Percentiles rank a stretch among this genome's conserved stretches.
Evolutionary conservation across 495 filamentous ascomycete species (phyloP).

Genomic region (Aspergillus ellipticus): DNA sequence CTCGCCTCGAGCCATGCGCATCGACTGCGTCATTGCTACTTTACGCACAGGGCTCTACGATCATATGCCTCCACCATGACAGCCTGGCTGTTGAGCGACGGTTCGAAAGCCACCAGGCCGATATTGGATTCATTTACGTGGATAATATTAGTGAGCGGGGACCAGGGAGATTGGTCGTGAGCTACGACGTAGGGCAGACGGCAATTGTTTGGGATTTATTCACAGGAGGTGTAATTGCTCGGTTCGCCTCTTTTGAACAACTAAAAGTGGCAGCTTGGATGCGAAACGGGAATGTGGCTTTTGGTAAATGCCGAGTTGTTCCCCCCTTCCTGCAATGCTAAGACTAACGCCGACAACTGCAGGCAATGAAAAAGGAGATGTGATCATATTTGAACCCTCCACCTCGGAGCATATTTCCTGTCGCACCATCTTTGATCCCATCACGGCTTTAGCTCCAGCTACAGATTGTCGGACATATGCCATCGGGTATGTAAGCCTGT

Average conservation of each 20-base stretch:
- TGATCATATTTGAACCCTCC: slow-evolving; percentile 90
- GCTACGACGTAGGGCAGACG: slow-evolving; percentile 86
- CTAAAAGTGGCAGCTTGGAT: slow-evolving; percentile 89
- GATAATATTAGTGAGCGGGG: slow-evolving; percentile 91
- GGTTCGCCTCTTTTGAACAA: slow-evolving; percentile 86
- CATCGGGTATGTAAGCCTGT: slow-evolving; percentile 64
- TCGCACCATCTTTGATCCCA: slow-evolving; percentile 88
- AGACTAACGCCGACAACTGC: slow-evolving; percentile 11
- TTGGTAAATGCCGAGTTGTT: slow-evolving; percentile 53
- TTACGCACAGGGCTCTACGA: slow-evolving; percentile 72
- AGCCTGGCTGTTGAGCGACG: slow-evolving; percentile 83
- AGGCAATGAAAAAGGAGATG: slow-evolving; percentile 88
- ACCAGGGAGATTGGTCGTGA: slow-evolving; percentile 80
- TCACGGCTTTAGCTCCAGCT: slow-evolving; percentile 85
- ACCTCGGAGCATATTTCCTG: slow-evolving; percentile 92
- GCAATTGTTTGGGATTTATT: slow-evolving; percentile 97
- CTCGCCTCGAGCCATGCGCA: slow-evolving; percentile 76
- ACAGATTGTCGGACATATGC: slow-evolving; percentile 96
- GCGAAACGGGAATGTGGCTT: slow-evolving; percentile 95
- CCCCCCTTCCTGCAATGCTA: not conserved
- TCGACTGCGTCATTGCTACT: slow-evolving; percentile 85
- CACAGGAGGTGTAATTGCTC: slow-evolving; percentile 83
- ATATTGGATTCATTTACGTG: slow-evolving; percentile 76
- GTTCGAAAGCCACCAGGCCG: slow-evolving; percentile 75
- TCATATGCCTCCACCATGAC: slow-evolving; percentile 86